A percentile compares a stretch with the other conserved stretches of the same genome.
These are phyloP conservation scores for Phyllosticta capitalensis DNA, from an alignment of 2,329 filamentous ascomycete genomes.

Conservation along the genomic window DNA sequence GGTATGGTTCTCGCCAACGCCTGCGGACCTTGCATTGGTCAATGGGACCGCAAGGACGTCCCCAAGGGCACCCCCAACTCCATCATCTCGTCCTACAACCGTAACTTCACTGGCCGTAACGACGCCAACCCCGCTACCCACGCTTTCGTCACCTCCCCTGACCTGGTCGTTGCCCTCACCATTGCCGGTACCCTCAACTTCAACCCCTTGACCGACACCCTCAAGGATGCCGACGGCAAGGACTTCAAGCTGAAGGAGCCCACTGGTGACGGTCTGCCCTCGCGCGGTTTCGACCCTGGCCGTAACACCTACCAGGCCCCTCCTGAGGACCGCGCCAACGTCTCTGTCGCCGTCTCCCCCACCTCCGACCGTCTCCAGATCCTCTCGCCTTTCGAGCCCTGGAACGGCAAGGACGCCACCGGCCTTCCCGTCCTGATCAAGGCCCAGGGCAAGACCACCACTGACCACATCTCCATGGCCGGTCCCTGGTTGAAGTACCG, in stretches of 20 bases:
- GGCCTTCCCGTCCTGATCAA: constrained; percentile 93
- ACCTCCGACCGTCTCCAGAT: constrained; percentile 90
- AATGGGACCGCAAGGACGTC: constrained; percentile 90
- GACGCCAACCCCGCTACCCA: constrained; percentile 92
- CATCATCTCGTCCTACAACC: constrained; percentile 98
- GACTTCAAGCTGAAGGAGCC: constrained; percentile 83
- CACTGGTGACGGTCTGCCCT: constrained; percentile 70
- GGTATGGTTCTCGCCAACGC: constrained; percentile 93
- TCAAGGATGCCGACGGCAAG: constrained; percentile 93
- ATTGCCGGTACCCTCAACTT: constrained; percentile 81
- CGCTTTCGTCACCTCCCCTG: constrained; percentile 85
- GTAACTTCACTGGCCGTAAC: constrained; percentile 98
- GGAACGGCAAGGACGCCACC: constrained; percentile 83
- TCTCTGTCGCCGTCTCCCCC: constrained; percentile 76
- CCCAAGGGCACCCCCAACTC: constrained; percentile 95
- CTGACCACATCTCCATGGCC: constrained; percentile 95
- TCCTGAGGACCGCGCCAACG: constrained; percentile 62
- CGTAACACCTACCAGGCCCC: constrained; percentile 94
- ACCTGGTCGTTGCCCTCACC: constrained; percentile 78
- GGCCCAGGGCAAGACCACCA: constrained; percentile 90
- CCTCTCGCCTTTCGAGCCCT: constrained; percentile 72
- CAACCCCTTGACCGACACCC: constrained; percentile 85
- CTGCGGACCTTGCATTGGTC: constrained; percentile 63
- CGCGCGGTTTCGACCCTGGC: constrained; percentile 78
- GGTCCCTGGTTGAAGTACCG: constrained; percentile 98